phyloP scores from a whole-genome alignment of 768 basidiomycete species.

The Harrya chromipes region DNA sequence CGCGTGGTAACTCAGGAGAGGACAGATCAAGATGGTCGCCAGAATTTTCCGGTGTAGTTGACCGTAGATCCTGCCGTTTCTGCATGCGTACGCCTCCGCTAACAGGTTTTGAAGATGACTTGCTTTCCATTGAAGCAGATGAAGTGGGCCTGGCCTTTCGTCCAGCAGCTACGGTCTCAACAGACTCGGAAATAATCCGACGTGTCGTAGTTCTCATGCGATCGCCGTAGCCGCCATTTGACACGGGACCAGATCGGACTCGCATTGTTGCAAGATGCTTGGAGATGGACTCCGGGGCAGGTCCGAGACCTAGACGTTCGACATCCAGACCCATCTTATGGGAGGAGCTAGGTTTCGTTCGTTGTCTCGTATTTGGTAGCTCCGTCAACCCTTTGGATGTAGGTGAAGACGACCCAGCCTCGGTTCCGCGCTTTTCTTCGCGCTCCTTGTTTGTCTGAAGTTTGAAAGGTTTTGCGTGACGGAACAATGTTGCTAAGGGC shows the following conservation, averaged over 20 bases:
- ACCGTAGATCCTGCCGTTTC: conserved; percentile 8
- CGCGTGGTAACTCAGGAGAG: conserved; percentile 32
- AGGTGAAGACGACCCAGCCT: conserved; percentile 1
- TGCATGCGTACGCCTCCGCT: background rate
- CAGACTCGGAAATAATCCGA: conserved; percentile 22
- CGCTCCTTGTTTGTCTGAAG: conserved; percentile 8
- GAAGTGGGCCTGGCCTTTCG: conserved; percentile 3
- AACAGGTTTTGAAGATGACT: conserved; percentile 8
- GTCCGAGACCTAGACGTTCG: conserved; percentile 14
- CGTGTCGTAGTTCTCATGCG: conserved; percentile 5
- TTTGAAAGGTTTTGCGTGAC: conserved; percentile 12
- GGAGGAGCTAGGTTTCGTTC: conserved; percentile 13
- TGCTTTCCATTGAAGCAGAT: conserved; percentile 1
- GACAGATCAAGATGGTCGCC: conserved; percentile 18
- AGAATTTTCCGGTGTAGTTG: conserved; percentile 13
- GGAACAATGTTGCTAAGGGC: conserved; percentile 11
- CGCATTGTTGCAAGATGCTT: conserved; percentile 25
- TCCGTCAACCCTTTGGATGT: conserved; percentile 3
- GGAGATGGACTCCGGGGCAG: conserved; percentile 27
- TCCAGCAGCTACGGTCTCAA: conserved; percentile 2
- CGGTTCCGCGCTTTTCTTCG: conserved; percentile 2
- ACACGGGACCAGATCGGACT: conserved; percentile 15
- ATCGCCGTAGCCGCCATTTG: background rate
- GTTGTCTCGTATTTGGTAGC: conserved; percentile 5
- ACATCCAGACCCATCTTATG: conserved; percentile 8